Base-by-base conservation (phyloP, 2,329 filamentous ascomycete species). In the Aspergillus persii region DNA sequence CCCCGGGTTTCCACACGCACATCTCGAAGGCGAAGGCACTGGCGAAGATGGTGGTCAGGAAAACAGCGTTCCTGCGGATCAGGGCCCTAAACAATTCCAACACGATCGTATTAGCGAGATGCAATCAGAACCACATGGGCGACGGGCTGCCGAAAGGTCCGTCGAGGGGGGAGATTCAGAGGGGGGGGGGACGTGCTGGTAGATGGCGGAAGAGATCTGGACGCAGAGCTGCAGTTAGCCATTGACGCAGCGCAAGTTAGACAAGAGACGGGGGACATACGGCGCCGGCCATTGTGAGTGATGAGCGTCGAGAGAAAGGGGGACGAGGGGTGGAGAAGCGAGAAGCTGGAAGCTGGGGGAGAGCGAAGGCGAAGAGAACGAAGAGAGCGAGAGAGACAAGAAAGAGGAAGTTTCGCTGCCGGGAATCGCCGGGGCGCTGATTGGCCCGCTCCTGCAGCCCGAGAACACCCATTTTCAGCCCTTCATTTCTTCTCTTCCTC, bases 1-100 rank as follows among this genome's bases (percentile, higher is more conserved):
- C 59, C 18, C 53, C 55, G 55, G 63, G 55, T 8, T 8, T 64
- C 12, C 50, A 50, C 30, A 80, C 91, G 75, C 86, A 99, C 95
- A 99, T 85, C 83, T 98, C 92, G 76, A 96, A 92, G 65, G 84
- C 91, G 75, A 99, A 99, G 68, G 93, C 94, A 67, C 87, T 84
- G 68, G 82, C 85, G 77, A 99, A 99, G 75, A 99, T 90, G 66
- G 87, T 84, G 68, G 86, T 89, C 71, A 99, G 83, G 86, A 96
- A 96, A 76, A 89, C 83, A 71, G 85, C 89, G 84, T 99, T 99
- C 76, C 85, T 88, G 79, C 89, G 88, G 84, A 98, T 89, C 69
- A 98, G 73, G 74, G 86, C 79, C 83, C 95, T 98, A 73, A 62
- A 64, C 4, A 54, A 48, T 23, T 39, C 26, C 15, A 6, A 31